phyloP scores from a whole-genome alignment of 1,284 basidiomycete species.

The Hypsizygus ulmarius region DNA sequence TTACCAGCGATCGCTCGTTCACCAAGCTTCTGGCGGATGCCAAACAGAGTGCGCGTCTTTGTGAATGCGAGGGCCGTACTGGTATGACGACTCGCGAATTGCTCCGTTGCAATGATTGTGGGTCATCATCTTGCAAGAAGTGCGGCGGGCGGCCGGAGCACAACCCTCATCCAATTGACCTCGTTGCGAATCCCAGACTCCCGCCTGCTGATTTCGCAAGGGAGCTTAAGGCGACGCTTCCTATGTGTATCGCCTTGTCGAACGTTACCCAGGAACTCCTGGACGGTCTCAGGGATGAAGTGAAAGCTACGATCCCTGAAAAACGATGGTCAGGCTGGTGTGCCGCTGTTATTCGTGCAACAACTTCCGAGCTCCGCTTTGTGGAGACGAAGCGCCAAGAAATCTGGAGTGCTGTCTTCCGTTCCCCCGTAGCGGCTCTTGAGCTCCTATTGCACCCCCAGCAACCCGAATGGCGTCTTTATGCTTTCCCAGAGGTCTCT shows the following conservation, averaged over 20 bases:
- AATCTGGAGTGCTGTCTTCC: conserved; percentile 82
- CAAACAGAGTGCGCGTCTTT: conserved; percentile 73
- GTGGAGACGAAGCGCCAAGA: conserved; percentile 86
- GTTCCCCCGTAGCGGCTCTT: conserved; percentile 67
- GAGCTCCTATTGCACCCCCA: conserved; percentile 78
- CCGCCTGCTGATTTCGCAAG: conserved; percentile 73
- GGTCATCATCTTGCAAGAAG: conserved; percentile 76
- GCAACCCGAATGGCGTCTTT: conserved; percentile 86
- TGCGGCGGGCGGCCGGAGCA: conserved; percentile 92
- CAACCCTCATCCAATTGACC: conserved; percentile 58
- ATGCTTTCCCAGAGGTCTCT: conserved; percentile 61
- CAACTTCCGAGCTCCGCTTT: conserved; percentile 73
- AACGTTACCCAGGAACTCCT: conserved; percentile 55
- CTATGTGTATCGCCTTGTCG: conserved; percentile 78
- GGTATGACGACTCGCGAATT: conserved; percentile 74
- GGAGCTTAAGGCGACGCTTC: conserved; percentile 76
- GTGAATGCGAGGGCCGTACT: conserved; percentile 85
- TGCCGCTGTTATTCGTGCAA: conserved; percentile 63
- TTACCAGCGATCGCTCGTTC: conserved; percentile 48
- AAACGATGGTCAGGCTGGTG: conserved; percentile 68
- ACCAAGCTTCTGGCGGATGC: conserved; percentile 64
- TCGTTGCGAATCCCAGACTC: conserved; percentile 49
- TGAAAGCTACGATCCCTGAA: conserved; percentile 43
- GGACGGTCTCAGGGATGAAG: conserved; percentile 46
- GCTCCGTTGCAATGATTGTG: conserved; percentile 74